phyloP scores from a whole-genome alignment of 2,329 filamentous ascomycete genomes.

The Arthrobotrys conoides region DNA sequence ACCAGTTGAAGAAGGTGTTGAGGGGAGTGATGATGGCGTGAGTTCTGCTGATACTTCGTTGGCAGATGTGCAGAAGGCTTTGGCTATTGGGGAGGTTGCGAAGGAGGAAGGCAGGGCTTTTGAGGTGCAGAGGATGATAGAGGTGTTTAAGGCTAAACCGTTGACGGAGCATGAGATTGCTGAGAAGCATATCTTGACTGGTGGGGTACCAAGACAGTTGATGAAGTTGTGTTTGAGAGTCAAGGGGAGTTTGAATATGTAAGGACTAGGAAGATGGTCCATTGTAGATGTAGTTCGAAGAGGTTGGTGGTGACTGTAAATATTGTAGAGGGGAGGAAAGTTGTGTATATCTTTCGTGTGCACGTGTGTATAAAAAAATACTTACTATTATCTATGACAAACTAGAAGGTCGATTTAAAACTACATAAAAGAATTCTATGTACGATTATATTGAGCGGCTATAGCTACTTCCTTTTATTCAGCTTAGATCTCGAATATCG shows the following conservation, averaged over 20 bases:
- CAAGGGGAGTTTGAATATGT: conserved; percentile 58
- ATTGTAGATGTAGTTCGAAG: not conserved
- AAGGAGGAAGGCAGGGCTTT: conserved; percentile 27
- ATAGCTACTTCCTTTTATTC: no score
- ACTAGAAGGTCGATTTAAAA: not conserved
- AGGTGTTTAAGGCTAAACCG: conserved; percentile 35
- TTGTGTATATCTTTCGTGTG: conserved; percentile 4
- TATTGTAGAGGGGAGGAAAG: conserved; percentile 22
- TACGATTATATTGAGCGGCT: no score
- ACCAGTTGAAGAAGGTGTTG: conserved; percentile 70
- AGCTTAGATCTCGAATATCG: no score
- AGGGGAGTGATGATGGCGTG: conserved; percentile 69
- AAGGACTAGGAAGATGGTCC: not conserved
- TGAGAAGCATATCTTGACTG: conserved; percentile 62
- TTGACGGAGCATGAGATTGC: conserved; percentile 52
- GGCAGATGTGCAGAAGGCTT: conserved; percentile 75
- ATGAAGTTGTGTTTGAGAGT: conserved; percentile 62
- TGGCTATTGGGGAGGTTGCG: conserved; percentile 35
- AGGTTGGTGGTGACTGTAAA: conserved; percentile 29
- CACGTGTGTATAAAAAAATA: conserved; percentile 16
- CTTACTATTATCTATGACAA: conserved; percentile 3
- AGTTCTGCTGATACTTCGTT: conserved; percentile 77
- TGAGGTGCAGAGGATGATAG: conserved; percentile 39
- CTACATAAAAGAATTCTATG: no score
- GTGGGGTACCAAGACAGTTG: conserved; percentile 62